Percentiles rank a stretch among this genome's conserved stretches.
phyloP scores from a whole-genome alignment of 176 grass and related monocot genomes.

The Pharus latifolius region DNA sequence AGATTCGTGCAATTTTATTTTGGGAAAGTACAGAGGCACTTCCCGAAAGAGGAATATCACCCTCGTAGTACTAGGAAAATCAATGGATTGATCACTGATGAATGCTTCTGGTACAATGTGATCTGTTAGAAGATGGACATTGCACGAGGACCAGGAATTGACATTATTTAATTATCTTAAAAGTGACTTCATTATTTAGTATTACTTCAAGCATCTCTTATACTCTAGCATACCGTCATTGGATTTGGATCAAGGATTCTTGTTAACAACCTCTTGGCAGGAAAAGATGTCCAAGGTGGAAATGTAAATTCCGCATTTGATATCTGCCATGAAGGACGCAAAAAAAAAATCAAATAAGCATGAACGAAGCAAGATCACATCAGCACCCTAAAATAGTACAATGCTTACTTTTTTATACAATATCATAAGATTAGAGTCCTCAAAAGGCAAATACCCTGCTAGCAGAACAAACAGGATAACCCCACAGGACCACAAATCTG shows the following conservation, averaged over 20 bases:
- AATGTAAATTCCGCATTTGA: conserved; percentile 65
- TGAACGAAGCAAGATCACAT: not conserved
- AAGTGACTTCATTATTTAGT: not conserved
- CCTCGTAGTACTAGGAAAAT: not conserved
- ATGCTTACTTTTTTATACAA: conserved; percentile 90
- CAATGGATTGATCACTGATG: not conserved
- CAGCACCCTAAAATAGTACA: not conserved
- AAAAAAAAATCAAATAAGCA: conserved; percentile 5
- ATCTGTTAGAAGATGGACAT: not conserved
- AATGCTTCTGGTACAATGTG: not conserved
- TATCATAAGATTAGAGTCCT: conserved; percentile 86
- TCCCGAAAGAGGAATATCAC: not conserved
- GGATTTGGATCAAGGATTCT: conserved; percentile 93
- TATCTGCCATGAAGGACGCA: conserved; percentile 49
- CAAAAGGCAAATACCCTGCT: conserved; percentile 99
- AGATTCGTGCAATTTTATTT: too few relatives aligned
- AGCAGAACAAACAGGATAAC: conserved; percentile 96
- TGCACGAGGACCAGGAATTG: not conserved
- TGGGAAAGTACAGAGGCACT: not conserved
- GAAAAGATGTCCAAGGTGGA: conserved; percentile 82
- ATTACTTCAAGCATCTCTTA: conserved; percentile 8
- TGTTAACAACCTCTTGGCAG: conserved; percentile 88
- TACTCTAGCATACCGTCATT: conserved; percentile 48
- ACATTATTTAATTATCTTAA: not conserved
- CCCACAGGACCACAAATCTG: conserved; percentile 98